A percentile compares a stretch with the other conserved stretches of the same genome.
Evolutionary conservation across 106 monocot species (phyloP).

Genomic region (Cymbidium sinense): DNA sequence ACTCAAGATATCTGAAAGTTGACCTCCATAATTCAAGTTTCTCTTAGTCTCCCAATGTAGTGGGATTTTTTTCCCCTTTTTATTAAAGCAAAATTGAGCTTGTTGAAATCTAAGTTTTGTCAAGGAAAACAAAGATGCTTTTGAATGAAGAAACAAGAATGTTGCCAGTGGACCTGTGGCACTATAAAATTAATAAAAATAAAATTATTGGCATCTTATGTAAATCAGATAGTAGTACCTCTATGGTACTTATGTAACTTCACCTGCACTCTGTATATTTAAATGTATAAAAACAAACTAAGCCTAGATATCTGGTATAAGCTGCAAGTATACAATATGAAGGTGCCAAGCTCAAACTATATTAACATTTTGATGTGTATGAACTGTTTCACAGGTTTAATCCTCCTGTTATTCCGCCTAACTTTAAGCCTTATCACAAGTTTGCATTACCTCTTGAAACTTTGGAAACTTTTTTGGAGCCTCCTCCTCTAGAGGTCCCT

Average conservation of each 20-base stretch:
- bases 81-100: background rate
- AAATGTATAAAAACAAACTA: background rate
- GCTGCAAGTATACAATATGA: background rate
- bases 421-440: slow-evolving; percentile 67
- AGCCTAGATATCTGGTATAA: background rate
- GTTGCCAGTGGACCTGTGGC: background rate
- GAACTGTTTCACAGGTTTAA: slow-evolving; percentile 51
- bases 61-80: background rate
- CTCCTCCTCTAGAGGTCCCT: slow-evolving; percentile 68
- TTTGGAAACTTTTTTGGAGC: slow-evolving; percentile 24
- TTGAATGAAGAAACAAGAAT: background rate
- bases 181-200: background rate
- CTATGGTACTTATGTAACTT: background rate
- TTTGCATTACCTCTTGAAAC: slow-evolving; percentile 42
- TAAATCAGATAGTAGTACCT: background rate
- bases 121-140: background rate
- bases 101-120: background rate
- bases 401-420: slow-evolving; percentile 65
- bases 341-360: slow-evolving; percentile 1
- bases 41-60: background rate
- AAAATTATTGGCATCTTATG: background rate
- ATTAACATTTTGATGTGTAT: slow-evolving; percentile 2
- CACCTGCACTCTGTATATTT: background rate
- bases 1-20: too few species aligned
- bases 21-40: too few species aligned